Evolutionary conservation across 768 basidiomycete genomes (phyloP).

Genomic region (Rhizopogon vesiculosus): DNA sequence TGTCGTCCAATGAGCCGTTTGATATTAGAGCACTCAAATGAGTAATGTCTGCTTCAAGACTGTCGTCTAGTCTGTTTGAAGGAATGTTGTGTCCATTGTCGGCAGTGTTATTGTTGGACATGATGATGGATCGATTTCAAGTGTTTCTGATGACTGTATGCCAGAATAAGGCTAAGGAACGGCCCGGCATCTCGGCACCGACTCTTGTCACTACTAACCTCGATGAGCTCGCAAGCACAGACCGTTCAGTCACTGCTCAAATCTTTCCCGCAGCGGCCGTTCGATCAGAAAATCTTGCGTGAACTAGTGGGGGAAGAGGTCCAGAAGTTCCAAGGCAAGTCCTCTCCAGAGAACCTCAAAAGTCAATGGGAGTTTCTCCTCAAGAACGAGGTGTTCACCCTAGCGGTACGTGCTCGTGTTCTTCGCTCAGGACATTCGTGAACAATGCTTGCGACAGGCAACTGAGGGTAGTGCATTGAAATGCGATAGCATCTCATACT

Average conservation of each 20-base stretch:
- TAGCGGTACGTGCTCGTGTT: constrained; percentile 51
- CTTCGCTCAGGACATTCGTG: neutral
- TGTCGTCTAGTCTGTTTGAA: constrained; percentile 2
- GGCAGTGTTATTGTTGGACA: constrained; percentile 16
- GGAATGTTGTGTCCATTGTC: constrained; percentile 7
- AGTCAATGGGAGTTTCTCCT: constrained; percentile 74
- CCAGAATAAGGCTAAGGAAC: neutral
- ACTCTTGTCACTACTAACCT: neutral
- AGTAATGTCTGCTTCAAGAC: constrained; percentile 34
- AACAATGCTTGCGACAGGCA: constrained; percentile 33
- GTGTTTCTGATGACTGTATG: no score
- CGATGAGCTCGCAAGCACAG: constrained; percentile 50
- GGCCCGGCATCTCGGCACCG: constrained; percentile 21
- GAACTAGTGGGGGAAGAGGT: constrained; percentile 45
- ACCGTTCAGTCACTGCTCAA: constrained; percentile 46
- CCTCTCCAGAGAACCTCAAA: constrained; percentile 56
- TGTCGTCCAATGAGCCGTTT: constrained; percentile 17
- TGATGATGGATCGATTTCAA: constrained; percentile 2
- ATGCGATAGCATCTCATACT: constrained; percentile 50
- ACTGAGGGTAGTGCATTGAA: constrained; percentile 66
- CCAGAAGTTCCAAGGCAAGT: constrained; percentile 33
- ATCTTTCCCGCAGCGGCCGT: constrained; percentile 47
- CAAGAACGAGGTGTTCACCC: constrained; percentile 63
- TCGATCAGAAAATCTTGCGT: constrained; percentile 43
- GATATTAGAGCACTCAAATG: constrained; percentile 26